Base-by-base conservation (phyloP, 2,329 filamentous ascomycete species). In the Ascochyta pisi region DNA sequence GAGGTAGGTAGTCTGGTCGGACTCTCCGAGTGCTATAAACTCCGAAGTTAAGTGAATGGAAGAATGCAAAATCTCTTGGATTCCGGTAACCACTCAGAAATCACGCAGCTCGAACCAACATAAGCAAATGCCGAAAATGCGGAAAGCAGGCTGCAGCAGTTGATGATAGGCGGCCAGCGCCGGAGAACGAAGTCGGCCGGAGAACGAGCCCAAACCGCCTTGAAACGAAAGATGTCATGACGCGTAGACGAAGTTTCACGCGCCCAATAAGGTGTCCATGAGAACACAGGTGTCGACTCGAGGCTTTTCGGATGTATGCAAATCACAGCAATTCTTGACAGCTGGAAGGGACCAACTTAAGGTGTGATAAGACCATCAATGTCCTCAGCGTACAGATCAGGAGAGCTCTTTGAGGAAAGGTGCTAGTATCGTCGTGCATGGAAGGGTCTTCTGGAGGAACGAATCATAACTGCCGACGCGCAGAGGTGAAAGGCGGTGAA, bases 181-280 rank as follows among this genome's bases (percentile, higher is more conserved):
- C 39, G 47, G 43, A 39, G n/a, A 4, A 35, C 19, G 19, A 19
- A 19, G 19, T 19, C 2, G 19, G 19, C 19, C 19, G 19, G 19
- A n/a, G 10, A 51, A 35, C 22, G 39, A 45, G 15, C 31, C 38
- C 38, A 56, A 38, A 56, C 53, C 37, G 43, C 48, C 43, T 56
- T 51, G 47, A 51, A 56, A 51, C 53, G 23, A 24, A n/a, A 42
- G 37, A 39, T 51, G 43, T 56, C 53, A 51, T 51, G 47, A 56
- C 53, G 47, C 47, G 24, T 48, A 27, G 42, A 56, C 27, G 44
- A 48, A 48, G 29, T 38, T 33, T 23, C 10, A 42, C 31, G 24
- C 33, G 23, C 48, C 22, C 31, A 51, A 51, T 35, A 43, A 47
- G 15, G 22, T 45, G 23, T n/a, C 19, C 4, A 41, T 22, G 23